Evolutionary conservation across 108 stramenopile species (phyloP).

Genomic region (Discostella pseudostelligera): DNA sequence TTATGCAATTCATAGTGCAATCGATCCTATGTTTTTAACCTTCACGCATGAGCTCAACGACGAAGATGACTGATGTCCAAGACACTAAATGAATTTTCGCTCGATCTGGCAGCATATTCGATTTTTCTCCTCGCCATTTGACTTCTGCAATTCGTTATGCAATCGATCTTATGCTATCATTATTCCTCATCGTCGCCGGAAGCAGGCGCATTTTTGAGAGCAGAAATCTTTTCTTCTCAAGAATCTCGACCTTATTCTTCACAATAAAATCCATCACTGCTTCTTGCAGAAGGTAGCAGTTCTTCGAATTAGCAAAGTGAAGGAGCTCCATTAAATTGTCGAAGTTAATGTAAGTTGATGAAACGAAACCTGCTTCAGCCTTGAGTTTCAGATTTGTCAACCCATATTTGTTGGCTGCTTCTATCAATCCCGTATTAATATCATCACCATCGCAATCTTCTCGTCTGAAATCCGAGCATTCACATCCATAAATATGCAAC

Average conservation of each 20-base stretch:
- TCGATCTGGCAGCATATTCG: background rate
- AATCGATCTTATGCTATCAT: too few species aligned
- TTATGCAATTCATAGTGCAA: too few species aligned
- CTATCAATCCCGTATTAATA: background rate
- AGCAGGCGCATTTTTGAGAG: background rate
- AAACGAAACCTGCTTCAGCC: background rate
- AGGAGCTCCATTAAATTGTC: conserved; percentile 3
- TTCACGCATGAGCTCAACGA: too few species aligned
- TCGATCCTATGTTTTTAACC: too few species aligned
- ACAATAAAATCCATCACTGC: conserved; percentile 13
- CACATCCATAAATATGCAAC: too few species aligned
- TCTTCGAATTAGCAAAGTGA: conserved; percentile 8
- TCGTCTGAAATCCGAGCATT: background rate
- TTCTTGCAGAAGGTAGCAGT: background rate
- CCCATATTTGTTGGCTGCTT: conserved; percentile 6
- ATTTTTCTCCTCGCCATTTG: background rate
- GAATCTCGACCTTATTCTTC: background rate
- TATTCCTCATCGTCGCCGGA: too few species aligned
- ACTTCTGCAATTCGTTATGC: too few species aligned
- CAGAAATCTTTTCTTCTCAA: background rate
- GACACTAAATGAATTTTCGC: too few species aligned
- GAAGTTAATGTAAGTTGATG: background rate
- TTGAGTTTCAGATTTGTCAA: background rate
- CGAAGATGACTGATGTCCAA: too few species aligned
- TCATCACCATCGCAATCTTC: background rate